Percentiles rank a stretch among this genome's conserved stretches.
These are phyloP conservation scores for Penicillium parvum DNA, from an alignment of 495 filamentous ascomycete genomes.

Conservation along the genomic window DNA sequence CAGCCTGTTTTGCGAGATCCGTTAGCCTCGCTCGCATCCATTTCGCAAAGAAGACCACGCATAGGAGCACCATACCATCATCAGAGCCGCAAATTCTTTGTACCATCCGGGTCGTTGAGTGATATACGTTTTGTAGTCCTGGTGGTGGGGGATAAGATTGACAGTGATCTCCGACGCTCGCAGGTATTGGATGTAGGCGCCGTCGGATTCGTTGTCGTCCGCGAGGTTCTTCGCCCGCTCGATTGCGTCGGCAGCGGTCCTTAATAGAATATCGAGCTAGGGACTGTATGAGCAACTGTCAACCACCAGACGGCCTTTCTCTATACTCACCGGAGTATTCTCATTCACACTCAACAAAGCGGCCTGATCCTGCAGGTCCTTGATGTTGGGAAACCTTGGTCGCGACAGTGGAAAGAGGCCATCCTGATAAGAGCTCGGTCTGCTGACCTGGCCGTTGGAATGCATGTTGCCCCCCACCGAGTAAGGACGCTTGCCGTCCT, in stretches of 20 bases:
- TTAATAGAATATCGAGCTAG: slow-evolving; percentile 35
- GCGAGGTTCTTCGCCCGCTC: slow-evolving; percentile 29
- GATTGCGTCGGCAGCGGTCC: slow-evolving; percentile 34
- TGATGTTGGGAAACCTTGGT: slow-evolving; percentile 62
- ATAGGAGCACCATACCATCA: slow-evolving; percentile 28
- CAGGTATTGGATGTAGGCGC: slow-evolving; percentile 72
- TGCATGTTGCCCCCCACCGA: slow-evolving; percentile 30
- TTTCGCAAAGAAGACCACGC: background rate
- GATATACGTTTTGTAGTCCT: slow-evolving; percentile 49
- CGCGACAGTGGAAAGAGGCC: slow-evolving; percentile 15
- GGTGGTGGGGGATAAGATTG: slow-evolving; percentile 67
- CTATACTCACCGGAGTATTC: slow-evolving; percentile 36
- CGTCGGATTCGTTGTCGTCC: slow-evolving; percentile 53
- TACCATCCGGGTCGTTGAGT: slow-evolving; percentile 35
- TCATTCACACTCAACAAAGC: slow-evolving; percentile 39
- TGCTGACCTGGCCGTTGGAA: slow-evolving; percentile 24
- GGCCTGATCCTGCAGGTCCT: slow-evolving; percentile 59
- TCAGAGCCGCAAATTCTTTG: slow-evolving; percentile 39
- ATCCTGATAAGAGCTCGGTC: slow-evolving; percentile 25
- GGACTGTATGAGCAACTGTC: slow-evolving; percentile 16
- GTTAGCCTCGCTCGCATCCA: no score
- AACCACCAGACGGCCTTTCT: background rate
- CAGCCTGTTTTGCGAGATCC: slow-evolving; percentile 29
- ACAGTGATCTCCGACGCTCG: slow-evolving; percentile 71
- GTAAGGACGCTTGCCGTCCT: slow-evolving; percentile 27